These are phyloP conservation scores for Fusarium chuoi DNA, from an alignment of 2,329 filamentous ascomycete species.

Conservation along the genomic window DNA sequence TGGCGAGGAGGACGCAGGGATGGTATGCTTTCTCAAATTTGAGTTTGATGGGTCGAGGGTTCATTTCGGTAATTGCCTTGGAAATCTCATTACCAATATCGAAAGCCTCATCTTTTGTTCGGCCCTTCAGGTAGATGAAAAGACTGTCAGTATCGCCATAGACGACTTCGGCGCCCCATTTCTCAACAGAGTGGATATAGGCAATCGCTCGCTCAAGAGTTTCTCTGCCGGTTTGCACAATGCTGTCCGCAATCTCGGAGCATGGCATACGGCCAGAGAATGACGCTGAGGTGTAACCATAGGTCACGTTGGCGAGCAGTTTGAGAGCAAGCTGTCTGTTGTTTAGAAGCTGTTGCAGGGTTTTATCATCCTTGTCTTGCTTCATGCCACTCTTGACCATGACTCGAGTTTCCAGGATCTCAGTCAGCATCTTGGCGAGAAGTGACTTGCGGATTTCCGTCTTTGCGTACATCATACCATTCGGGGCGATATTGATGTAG, in stretches of 20 bases:
- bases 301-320: conserved; percentile 97
- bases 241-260: conserved; percentile 96
- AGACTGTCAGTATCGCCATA: conserved; percentile 98
- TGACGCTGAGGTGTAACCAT: conserved; percentile 95
- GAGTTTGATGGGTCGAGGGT: conserved; percentile 90
- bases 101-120: conserved; percentile 89
- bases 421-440: conserved; percentile 93
- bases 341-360: conserved; percentile 86
- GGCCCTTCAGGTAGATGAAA: conserved; percentile 89
- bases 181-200: conserved; percentile 85
- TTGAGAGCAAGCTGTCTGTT: conserved; percentile 95
- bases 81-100: conserved; percentile 93
- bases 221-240: conserved; percentile 94
- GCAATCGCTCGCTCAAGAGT: conserved; percentile 95
- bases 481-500: conserved; percentile 90
- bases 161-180: conserved; percentile 95
- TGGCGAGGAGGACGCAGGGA: conserved; percentile 91
- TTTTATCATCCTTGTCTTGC: conserved; percentile 86
- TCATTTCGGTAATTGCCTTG: conserved; percentile 85
- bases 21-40: conserved; percentile 99
- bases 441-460: conserved; percentile 87
- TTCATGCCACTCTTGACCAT: conserved; percentile 99
- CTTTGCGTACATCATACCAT: conserved; percentile 96
- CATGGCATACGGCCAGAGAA: conserved; percentile 99
- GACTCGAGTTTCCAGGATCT: conserved; percentile 93